Conservation (phyloP, 202 grass and related monocot species). For the Dendrocalamus latiflorus region DNA sequence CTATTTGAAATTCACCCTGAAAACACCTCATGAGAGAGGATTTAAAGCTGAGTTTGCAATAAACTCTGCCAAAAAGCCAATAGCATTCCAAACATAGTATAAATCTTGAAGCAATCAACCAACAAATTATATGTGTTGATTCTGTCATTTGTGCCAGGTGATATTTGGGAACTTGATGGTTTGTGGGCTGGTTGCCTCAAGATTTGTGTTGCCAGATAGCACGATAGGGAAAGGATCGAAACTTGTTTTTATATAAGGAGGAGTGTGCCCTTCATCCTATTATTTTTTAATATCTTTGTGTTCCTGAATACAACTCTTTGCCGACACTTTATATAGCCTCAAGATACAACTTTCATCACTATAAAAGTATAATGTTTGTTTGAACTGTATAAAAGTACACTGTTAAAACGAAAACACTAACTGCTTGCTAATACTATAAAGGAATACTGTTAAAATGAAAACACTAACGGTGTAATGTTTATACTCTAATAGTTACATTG, state of each 20-base stretch:
- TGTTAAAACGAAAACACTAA: too few species aligned
- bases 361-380: background rate
- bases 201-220: background rate
- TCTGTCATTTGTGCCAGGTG: background rate
- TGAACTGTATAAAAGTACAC: too few species aligned
- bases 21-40: background rate
- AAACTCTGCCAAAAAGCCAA: background rate
- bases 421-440: too few species aligned
- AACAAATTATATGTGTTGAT: too few species aligned
- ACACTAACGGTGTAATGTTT: background rate
- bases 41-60: background rate
- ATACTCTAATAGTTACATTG: background rate
- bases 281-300: background rate
- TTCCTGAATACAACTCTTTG: background rate
- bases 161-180: background rate
- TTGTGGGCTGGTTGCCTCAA: background rate
- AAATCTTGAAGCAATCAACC: too few species aligned
- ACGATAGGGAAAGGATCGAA: background rate
- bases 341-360: background rate
- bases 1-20: background rate
- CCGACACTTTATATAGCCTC: background rate
- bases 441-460: too few species aligned
- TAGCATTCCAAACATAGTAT: too few species aligned
- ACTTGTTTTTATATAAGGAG: background rate
- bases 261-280: background rate